Conservation (phyloP, 768 basidiomycete genomes). For the Macrolepiota fuliginosa region DNA sequence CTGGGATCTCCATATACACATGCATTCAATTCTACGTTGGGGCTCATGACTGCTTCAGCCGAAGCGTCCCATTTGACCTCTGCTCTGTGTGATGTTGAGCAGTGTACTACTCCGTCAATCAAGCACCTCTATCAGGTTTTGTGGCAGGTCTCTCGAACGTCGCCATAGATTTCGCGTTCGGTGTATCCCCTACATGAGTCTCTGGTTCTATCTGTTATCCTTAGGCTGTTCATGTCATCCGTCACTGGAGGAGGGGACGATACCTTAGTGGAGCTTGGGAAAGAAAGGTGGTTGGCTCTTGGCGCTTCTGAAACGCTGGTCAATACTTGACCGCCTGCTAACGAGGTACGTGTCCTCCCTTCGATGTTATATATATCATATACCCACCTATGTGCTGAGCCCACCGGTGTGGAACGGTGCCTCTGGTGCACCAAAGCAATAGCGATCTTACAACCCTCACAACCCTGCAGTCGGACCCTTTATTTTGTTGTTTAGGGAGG, state of each 20-base stretch:
- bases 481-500: slow-evolving; percentile 62
- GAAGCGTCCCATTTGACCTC: slow-evolving; percentile 37
- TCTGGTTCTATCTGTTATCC: slow-evolving; percentile 55
- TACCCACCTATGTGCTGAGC: slow-evolving; percentile 17
- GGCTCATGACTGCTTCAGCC: slow-evolving; percentile 24
- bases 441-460: slow-evolving; percentile 40
- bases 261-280: slow-evolving; percentile 29
- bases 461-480: slow-evolving; percentile 50
- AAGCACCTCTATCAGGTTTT: slow-evolving; percentile 44
- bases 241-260: slow-evolving; percentile 24
- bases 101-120: slow-evolving; percentile 30
- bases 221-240: slow-evolving; percentile 51
- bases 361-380: slow-evolving; percentile 34
- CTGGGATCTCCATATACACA: background rate
- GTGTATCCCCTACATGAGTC: slow-evolving; percentile 51
- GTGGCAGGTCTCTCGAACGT: slow-evolving; percentile 39
- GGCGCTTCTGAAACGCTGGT: slow-evolving; percentile 60
- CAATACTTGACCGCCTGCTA: slow-evolving; percentile 54
- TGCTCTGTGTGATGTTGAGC: slow-evolving; percentile 16
- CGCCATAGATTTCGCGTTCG: slow-evolving; percentile 22
- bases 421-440: slow-evolving; percentile 68
- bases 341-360: slow-evolving; percentile 42
- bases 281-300: slow-evolving; percentile 53
- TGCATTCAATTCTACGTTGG: background rate
- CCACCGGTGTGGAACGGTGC: slow-evolving; percentile 54